phyloP scores from a whole-genome alignment of 805 yeast species.

The Debaryomyces hansenii region DNA sequence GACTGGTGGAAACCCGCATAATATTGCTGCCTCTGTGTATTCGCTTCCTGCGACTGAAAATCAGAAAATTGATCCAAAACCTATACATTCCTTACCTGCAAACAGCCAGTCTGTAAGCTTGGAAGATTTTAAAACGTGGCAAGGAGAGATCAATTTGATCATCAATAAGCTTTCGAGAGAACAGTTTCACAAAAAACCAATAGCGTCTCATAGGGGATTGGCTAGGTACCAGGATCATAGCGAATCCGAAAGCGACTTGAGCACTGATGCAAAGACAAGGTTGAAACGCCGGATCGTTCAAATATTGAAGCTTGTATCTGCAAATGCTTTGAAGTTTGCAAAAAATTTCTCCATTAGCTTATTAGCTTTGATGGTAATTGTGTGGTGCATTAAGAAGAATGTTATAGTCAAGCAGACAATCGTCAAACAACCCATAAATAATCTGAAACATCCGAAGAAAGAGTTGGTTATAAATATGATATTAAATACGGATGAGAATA shows the following conservation, averaged over 20 bases:
- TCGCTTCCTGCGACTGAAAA: slow-evolving; percentile 16
- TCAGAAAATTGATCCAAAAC: slow-evolving; percentile 1
- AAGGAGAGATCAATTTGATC: slow-evolving; percentile 49
- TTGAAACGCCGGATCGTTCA: slow-evolving; percentile 22
- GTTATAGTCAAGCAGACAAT: slow-evolving; percentile 38
- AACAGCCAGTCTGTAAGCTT: slow-evolving; percentile 5
- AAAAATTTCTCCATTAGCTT: slow-evolving; percentile 37
- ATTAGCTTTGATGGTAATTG: slow-evolving; percentile 36
- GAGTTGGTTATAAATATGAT: slow-evolving; percentile 45
- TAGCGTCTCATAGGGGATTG: not conserved
- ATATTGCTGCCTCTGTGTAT: slow-evolving; percentile 17
- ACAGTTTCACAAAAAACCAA: slow-evolving; percentile 13
- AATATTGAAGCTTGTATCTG: slow-evolving; percentile 28
- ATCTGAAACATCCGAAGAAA: slow-evolving; percentile 21
- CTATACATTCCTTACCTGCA: slow-evolving; percentile 13
- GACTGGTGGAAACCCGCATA: slow-evolving; percentile 7
- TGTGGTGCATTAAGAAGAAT: slow-evolving; percentile 43
- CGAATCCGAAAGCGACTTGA: slow-evolving; percentile 16
- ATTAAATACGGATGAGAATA: slow-evolving; percentile 41
- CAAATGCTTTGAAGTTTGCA: slow-evolving; percentile 23
- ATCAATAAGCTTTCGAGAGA: slow-evolving; percentile 48
- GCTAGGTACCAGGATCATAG: slow-evolving; percentile 4
- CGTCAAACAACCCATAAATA: slow-evolving; percentile 29
- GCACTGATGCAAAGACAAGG: slow-evolving; percentile 16
- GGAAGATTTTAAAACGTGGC: slow-evolving; percentile 54